Percentiles rank a stretch among this genome's conserved stretches.
phyloP scores from a whole-genome alignment of 441 rosid species.

The Populus tomentosa region DNA sequence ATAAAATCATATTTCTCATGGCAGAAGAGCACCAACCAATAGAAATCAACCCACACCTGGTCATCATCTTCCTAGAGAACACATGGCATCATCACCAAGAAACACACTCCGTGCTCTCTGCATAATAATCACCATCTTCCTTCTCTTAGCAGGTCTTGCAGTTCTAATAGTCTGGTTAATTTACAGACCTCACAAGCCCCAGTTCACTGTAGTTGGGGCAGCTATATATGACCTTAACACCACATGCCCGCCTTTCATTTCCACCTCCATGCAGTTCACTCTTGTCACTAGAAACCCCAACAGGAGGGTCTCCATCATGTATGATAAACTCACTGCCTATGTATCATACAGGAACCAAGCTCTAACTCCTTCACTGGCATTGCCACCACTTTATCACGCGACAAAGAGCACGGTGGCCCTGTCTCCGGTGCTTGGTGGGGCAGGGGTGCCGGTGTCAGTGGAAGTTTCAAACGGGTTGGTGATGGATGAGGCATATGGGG shows the following conservation, averaged over 20 bases:
- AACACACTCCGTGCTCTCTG: conserved; percentile 23
- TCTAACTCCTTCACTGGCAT: conserved; percentile 46
- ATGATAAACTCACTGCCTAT: conserved; percentile 52
- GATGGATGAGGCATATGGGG: conserved; percentile 72
- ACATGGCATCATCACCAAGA: background rate
- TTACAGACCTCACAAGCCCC: conserved; percentile 74
- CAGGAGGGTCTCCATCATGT: conserved; percentile 47
- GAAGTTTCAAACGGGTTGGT: conserved; percentile 65
- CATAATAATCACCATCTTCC: conserved; percentile 41
- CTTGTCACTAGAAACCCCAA: conserved; percentile 66
- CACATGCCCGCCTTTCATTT: conserved; percentile 51
- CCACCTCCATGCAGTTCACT: conserved; percentile 78
- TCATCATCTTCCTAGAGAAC: background rate
- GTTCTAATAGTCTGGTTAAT: conserved; percentile 58
- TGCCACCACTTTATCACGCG: conserved; percentile 57
- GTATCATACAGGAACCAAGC: conserved; percentile 59
- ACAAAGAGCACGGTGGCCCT: conserved; percentile 52
- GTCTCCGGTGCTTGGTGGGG: conserved; percentile 67
- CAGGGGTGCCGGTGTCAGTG: conserved; percentile 42
- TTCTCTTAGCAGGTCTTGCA: conserved; percentile 49
- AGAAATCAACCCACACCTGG: background rate
- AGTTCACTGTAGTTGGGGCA: conserved; percentile 54
- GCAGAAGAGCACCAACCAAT: conserved; percentile 11
- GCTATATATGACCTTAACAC: conserved; percentile 65
- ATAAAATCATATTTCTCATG: conserved; percentile 4